Base-by-base conservation (phyloP, 306 rosid species). In the Adenanthera pavonina region DNA sequence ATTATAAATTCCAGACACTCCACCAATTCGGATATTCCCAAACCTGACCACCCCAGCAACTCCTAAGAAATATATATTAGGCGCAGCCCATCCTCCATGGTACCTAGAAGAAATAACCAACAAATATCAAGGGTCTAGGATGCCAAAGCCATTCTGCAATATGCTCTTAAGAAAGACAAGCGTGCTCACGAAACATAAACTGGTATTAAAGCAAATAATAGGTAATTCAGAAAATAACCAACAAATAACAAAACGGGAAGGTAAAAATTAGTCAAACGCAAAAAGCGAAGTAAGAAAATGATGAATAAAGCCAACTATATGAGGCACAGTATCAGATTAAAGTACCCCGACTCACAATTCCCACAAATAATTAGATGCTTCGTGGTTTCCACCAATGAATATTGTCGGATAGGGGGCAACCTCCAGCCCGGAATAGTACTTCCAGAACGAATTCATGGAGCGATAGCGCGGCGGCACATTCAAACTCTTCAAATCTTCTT, bases 61-160 rank as follows among this genome's bases (percentile, higher is more conserved):
- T 69, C 98, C 99, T 90, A 95, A 84, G 76, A 89, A 95, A 89
- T 87, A 95, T 7, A 95, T 93, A 82, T 93, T 92, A 80, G 99
- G 99, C 12, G 99, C 99, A 81, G 90, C 97, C 96, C 94, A 93
- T 76, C 98, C 99, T 84, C 99, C 99, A 86, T 92, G 91, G 79
- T 90, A 95, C 86, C 99, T 95, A 72, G n/a, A 82, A 40, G 49
- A 20, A 74, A 75, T 14, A 49, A 68, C 59, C 64, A 79, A 38
- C 54, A 48, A 44, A 47, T 67, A 80, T 59, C 56, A 47, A 76
- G 13, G 57, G 5, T 44, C 43, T 8, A 43, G 17, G 17, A 9
- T 6, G 17, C 79, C 36, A 15, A 43, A 60, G 10, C 57, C 44
- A 76, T 14, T 10, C 30, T 43, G 35, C 61, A 44, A 67, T 15